phyloP scores from a whole-genome alignment of 345 rosid species.

The Mercurialis annua region DNA sequence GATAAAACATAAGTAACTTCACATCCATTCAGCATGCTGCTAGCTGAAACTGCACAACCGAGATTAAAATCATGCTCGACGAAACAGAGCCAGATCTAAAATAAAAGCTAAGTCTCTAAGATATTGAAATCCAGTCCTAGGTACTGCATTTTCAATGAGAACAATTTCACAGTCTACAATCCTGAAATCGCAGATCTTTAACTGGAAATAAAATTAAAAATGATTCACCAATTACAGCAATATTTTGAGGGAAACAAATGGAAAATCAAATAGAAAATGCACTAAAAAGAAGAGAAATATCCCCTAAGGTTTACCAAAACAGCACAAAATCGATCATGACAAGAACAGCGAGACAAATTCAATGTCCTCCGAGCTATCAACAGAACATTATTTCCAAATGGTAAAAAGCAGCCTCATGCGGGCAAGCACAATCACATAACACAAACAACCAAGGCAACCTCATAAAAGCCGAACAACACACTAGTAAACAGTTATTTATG shows the following conservation, averaged over 20 bases:
- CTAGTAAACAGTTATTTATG: not conserved
- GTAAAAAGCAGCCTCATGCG: not conserved
- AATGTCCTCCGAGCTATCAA: not conserved
- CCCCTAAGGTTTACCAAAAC: not conserved
- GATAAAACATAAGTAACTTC: not conserved
- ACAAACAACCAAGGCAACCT: not conserved
- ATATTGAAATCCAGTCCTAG: not conserved
- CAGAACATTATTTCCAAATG: not conserved
- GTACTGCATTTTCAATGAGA: not conserved
- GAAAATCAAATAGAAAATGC: not conserved
- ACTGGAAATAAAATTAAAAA: not conserved
- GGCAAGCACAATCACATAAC: conserved; percentile 2
- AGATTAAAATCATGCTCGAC: not conserved
- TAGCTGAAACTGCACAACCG: not conserved
- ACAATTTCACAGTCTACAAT: not conserved
- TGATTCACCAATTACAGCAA: not conserved
- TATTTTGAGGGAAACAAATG: not conserved
- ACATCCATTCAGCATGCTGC: not conserved
- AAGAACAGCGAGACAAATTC: conserved; percentile 2
- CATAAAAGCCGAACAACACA: not conserved
- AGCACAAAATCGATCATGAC: conserved; percentile 5
- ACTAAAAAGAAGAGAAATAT: not conserved
- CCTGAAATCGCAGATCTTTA: not conserved
- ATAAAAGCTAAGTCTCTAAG: not conserved
- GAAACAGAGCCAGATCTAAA: not conserved